phyloP scores from a whole-genome alignment of 257 asterid species.

The Galeopsis tetrahit region DNA sequence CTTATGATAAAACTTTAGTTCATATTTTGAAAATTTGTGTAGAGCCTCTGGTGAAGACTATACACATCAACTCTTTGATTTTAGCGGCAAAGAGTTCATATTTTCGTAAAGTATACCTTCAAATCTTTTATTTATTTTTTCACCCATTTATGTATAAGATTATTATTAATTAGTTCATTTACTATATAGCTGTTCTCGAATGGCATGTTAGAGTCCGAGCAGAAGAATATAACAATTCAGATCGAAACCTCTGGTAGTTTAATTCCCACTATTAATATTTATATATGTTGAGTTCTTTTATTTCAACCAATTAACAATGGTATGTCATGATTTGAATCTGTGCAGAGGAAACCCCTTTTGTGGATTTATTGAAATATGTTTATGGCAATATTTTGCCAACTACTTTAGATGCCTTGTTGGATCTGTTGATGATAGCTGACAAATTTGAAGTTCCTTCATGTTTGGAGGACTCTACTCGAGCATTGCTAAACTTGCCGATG shows the following conservation, averaged over 20 bases:
- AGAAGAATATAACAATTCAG: constrained; percentile 54
- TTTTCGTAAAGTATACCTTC: constrained; percentile 55
- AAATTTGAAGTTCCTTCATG: constrained; percentile 78
- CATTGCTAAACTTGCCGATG: constrained; percentile 61
- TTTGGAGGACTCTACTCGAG: constrained; percentile 66
- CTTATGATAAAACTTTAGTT: no score
- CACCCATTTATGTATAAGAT: no score
- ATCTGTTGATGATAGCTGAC: constrained; percentile 60
- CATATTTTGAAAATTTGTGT: no score
- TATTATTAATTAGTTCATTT: no score
- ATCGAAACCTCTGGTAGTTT: constrained; percentile 63
- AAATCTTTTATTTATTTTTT: no score
- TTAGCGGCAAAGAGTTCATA: constrained; percentile 75
- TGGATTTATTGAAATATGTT: constrained; percentile 75
- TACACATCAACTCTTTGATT: constrained; percentile 23
- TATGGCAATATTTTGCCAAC: constrained; percentile 54
- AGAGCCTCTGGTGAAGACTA: not conserved
- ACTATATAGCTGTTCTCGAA: constrained; percentile 48
- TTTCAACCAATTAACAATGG: no score
- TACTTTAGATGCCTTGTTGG: not conserved
- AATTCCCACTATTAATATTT: no score
- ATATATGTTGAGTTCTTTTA: not conserved
- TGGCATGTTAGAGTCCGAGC: constrained; percentile 60
- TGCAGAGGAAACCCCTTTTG: constrained; percentile 77
- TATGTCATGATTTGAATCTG: constrained; percentile 1